phyloP scores from a whole-genome alignment of 192 early-diverging fungal genomes.

The Coemansia sp. region DNA sequence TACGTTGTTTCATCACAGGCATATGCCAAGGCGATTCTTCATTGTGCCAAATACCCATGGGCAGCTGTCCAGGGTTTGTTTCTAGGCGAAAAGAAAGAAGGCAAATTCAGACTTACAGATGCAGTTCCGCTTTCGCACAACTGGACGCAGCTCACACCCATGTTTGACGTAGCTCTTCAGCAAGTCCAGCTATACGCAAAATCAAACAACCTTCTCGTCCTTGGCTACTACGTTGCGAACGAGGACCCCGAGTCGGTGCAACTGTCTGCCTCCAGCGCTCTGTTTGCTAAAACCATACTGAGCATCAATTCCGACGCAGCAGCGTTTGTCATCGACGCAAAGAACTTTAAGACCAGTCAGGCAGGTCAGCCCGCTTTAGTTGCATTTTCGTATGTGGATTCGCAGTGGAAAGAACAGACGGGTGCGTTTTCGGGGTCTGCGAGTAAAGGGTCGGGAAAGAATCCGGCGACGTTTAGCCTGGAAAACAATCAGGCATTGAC shows the following conservation, averaged over 20 bases:
- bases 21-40: constrained; percentile 74
- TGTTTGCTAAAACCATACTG: constrained; percentile 36
- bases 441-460: neutral
- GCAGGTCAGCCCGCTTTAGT: constrained; percentile 22
- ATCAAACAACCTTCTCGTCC: constrained; percentile 27
- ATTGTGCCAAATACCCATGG: constrained; percentile 81
- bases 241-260: constrained; percentile 34
- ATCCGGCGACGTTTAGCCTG: constrained; percentile 27
- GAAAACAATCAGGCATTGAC: constrained; percentile 50
- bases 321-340: constrained; percentile 48
- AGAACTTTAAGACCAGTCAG: constrained; percentile 28
- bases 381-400: constrained; percentile 24
- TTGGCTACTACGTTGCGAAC: constrained; percentile 51
- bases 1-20: constrained; percentile 59
- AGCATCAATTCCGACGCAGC: constrained; percentile 18
- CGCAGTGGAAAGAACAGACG: constrained; percentile 50
- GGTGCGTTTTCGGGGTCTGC: constrained; percentile 17
- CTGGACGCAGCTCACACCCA: constrained; percentile 74
- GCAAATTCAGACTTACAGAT: constrained; percentile 56
- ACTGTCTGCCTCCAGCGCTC: constrained; percentile 37
- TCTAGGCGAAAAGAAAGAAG: constrained; percentile 50
- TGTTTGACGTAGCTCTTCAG: constrained; percentile 82
- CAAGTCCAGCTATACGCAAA: constrained; percentile 60
- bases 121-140: constrained; percentile 85
- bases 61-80: constrained; percentile 76